phyloP scores from a whole-genome alignment of 2,329 filamentous ascomycete species.

The Diaporthe citri region DNA sequence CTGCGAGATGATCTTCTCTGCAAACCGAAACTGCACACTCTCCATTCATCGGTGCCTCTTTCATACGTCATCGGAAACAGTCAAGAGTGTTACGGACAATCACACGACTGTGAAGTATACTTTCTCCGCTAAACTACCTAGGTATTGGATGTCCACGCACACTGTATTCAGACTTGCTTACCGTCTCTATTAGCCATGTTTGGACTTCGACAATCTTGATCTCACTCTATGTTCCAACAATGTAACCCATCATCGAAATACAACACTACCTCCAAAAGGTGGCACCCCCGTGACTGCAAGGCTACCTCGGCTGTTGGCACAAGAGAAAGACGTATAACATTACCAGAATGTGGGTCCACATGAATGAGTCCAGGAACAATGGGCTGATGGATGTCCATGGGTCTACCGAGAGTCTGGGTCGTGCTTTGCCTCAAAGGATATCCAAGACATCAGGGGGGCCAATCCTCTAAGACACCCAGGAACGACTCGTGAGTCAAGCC shows the following conservation, averaged over 20 bases:
- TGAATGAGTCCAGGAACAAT: background rate
- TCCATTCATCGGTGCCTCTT: background rate
- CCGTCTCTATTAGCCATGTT: too few relatives aligned
- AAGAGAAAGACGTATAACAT: background rate
- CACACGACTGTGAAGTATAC: too few relatives aligned
- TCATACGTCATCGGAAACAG: background rate
- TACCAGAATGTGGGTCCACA: background rate
- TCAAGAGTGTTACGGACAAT: background rate
- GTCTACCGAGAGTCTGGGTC: constrained; percentile 8
- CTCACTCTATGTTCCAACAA: background rate
- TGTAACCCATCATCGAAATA: constrained; percentile 10
- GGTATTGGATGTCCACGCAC: background rate
- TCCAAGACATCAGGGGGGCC: background rate
- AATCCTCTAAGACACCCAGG: background rate
- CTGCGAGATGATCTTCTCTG: background rate
- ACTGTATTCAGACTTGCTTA: background rate
- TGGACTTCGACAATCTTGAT: background rate
- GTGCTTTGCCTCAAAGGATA: background rate
- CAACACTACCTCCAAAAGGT: background rate
- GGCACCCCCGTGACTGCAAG: background rate
- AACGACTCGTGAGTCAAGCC: background rate
- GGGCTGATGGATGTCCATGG: background rate
- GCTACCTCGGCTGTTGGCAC: background rate
- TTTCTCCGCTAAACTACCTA: background rate
- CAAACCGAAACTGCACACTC: background rate